These are phyloP conservation scores for Solanum pinnatisectum DNA, from an alignment of 257 asterid species.

Conservation along the genomic window DNA sequence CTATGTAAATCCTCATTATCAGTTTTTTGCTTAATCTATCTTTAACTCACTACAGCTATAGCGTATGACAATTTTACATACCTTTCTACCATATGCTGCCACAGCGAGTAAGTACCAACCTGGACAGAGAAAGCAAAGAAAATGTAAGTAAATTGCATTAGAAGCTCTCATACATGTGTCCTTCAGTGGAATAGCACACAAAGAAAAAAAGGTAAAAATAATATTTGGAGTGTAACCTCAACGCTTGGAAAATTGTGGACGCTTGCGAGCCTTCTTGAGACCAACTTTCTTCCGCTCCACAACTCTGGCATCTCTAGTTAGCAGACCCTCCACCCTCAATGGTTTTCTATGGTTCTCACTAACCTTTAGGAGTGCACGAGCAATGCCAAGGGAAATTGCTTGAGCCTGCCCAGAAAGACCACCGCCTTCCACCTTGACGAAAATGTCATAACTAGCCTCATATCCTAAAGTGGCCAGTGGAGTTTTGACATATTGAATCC, in stretches of 20 bases:
- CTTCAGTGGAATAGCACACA: not conserved
- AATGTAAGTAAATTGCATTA: not conserved
- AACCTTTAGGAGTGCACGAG: constrained; percentile 89
- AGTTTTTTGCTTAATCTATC: not conserved
- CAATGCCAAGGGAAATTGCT: constrained; percentile 85
- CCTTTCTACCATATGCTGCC: not conserved
- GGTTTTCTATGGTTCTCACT: constrained; percentile 77
- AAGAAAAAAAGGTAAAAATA: not conserved
- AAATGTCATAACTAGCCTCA: constrained; percentile 78
- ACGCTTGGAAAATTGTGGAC: constrained; percentile 98
- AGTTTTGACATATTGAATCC: constrained; percentile 89
- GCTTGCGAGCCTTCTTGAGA: constrained; percentile 85
- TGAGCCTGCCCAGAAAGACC: constrained; percentile 97
- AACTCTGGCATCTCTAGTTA: constrained; percentile 84
- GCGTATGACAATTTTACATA: not conserved
- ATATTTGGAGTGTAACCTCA: constrained; percentile 24
- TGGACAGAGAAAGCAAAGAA: not conserved
- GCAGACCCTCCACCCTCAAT: constrained; percentile 78
- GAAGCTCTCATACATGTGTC: not conserved
- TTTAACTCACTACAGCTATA: not conserved
- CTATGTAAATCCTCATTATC: not conserved
- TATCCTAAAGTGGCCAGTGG: constrained; percentile 76
- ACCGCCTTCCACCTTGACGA: constrained; percentile 92
- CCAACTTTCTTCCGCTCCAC: constrained; percentile 97
- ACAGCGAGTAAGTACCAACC: not conserved